phyloP scores from a whole-genome alignment of 1,284 basidiomycete genomes.

The Sanghuangporus sanghuang region DNA sequence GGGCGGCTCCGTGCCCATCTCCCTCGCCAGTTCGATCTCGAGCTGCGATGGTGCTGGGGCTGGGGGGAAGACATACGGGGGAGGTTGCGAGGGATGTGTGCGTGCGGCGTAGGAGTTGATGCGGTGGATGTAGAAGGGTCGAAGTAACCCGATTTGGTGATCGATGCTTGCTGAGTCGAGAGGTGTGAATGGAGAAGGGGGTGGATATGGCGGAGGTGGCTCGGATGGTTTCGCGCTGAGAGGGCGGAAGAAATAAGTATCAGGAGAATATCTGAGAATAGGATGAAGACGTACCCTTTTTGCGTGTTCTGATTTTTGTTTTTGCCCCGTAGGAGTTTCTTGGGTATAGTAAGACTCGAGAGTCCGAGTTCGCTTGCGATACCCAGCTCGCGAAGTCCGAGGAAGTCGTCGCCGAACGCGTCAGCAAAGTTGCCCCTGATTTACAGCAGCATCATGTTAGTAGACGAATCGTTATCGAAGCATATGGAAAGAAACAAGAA shows the following conservation, averaged over 20 bases:
- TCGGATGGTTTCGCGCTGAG: slow-evolving; percentile 57
- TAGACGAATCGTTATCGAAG: neutral
- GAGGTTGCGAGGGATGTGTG: slow-evolving; percentile 19
- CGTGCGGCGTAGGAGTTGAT: slow-evolving; percentile 38
- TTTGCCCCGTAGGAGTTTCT: slow-evolving; percentile 72
- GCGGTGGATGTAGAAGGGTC: slow-evolving; percentile 65
- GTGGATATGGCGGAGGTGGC: slow-evolving; percentile 81
- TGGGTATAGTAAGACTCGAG: slow-evolving; percentile 73
- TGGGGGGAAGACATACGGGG: slow-evolving; percentile 20
- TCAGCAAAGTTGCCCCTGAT: slow-evolving; percentile 82
- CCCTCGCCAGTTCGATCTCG: slow-evolving; percentile 4
- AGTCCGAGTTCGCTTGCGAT: slow-evolving; percentile 88
- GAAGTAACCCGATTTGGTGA: slow-evolving; percentile 82
- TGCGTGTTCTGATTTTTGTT: slow-evolving; percentile 37
- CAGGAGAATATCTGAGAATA: slow-evolving; percentile 9
- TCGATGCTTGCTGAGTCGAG: slow-evolving; percentile 60
- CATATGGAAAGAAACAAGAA: slow-evolving; percentile 8
- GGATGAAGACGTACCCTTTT: slow-evolving; percentile 40
- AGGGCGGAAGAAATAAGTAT: neutral
- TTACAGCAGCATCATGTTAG: slow-evolving; percentile 5
- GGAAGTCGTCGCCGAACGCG: slow-evolving; percentile 88
- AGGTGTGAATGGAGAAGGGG: slow-evolving; percentile 75
- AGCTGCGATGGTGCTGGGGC: slow-evolving; percentile 4
- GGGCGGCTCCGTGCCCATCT: neutral
- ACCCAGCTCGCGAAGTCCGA: slow-evolving; percentile 84